Base-by-base conservation (phyloP, 371 early-diverging fungal genomes). In the Apophysomyces elegans region DNA sequence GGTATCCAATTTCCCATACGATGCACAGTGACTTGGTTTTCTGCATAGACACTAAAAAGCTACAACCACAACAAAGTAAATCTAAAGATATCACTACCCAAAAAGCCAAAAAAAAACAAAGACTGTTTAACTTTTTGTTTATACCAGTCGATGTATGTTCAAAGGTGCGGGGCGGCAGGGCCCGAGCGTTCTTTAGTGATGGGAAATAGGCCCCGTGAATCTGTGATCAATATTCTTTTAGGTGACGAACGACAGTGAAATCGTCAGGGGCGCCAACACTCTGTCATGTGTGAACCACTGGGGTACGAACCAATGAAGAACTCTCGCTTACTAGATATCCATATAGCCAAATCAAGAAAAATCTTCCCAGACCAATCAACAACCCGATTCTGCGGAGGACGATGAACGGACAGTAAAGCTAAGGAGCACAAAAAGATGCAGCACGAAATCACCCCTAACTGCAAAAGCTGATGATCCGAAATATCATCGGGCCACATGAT, bases 331-430 rank as follows among this genome's bases (percentile, higher is more conserved):
- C 21, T 50, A 50, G 21, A 21, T 50, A 21, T 50, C 54, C 54
- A 50, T 50, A 50, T 50, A 50, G n/a, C 54, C 54, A 50, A 50
- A 50, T 50, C 54, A 50, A 50, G 54, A 50, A 50, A 50, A 50
- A 50, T 50, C 54, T 7, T 16, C 21, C 16, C 21, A 50, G 21
- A 50, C 54, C 54, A 50, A 50, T 50, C 21, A 50, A 50, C 21
- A 16, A 21, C 9, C 21, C 54, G 54, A 4, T 50, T 50, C 54
- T 21, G 9, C 21, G 54, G 13, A 50, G 5, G 21, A 26, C 21
- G 54, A 50, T 16, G 54, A 21, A 26, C 21, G 21, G 21, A 26
- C 54, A 50, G 54, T 50, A 50, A 50, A n/a, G 54, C 54, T 21
- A 5, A 50, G 54, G 54, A 21, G 54, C 21, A 50, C 54, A 50